phyloP scores from a whole-genome alignment of 768 basidiomycete genomes.

The Cystofilobasidium macerans region DNA sequence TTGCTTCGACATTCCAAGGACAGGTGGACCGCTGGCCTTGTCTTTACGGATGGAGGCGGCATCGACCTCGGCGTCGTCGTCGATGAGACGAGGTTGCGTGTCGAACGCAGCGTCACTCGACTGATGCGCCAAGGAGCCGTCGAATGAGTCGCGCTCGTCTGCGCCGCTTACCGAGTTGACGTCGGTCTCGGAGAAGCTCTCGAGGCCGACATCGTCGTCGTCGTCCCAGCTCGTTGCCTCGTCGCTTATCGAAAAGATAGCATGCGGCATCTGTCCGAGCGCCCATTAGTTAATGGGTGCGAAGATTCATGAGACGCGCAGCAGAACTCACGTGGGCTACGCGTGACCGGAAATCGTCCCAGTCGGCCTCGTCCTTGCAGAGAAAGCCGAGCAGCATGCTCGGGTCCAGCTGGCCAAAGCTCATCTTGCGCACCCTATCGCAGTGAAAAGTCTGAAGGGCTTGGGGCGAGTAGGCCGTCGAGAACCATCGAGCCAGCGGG shows the following conservation, averaged over 20 bases:
- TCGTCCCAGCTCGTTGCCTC: constrained; percentile 68
- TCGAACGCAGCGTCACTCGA: not conserved
- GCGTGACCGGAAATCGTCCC: constrained; percentile 64
- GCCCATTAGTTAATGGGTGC: not conserved
- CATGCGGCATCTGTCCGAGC: constrained; percentile 45
- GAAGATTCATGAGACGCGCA: constrained; percentile 9
- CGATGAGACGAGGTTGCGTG: not conserved
- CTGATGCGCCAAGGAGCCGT: not conserved
- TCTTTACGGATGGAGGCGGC: not conserved
- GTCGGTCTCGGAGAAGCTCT: constrained; percentile 59
- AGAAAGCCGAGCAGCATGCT: constrained; percentile 95
- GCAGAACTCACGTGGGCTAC: constrained; percentile 56
- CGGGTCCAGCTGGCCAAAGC: constrained; percentile 76
- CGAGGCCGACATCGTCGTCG: constrained; percentile 62
- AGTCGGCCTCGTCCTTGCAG: constrained; percentile 69
- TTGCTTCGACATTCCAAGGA: no score
- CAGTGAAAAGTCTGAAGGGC: constrained; percentile 89
- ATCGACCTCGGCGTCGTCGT: not conserved
- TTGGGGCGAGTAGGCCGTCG: constrained; percentile 55
- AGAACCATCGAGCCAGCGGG: constrained; percentile 44
- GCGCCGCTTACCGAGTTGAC: constrained; percentile 2
- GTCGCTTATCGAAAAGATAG: constrained; percentile 76
- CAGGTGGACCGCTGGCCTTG: not conserved
- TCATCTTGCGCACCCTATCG: constrained; percentile 94
- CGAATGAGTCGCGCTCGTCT: not conserved